phyloP scores from a whole-genome alignment of 108 stramenopile genomes.

The Cyclotella baltica region DNA sequence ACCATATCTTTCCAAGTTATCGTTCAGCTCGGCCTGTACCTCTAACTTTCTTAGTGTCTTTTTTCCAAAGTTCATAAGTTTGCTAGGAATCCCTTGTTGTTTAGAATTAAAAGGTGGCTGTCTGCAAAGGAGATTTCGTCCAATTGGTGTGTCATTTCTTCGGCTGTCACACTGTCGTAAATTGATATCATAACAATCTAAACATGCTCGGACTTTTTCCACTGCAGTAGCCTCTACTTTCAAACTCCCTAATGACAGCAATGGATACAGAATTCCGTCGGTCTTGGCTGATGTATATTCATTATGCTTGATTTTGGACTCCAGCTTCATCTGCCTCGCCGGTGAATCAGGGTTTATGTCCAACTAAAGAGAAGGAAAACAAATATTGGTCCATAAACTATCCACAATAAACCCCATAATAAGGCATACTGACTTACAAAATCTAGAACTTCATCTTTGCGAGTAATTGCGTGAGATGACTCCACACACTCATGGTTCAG shows the following conservation, averaged over 20 bases:
- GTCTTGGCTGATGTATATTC: not conserved
- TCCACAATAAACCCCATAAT: no score
- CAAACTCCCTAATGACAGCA: conserved; percentile 48
- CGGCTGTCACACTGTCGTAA: not conserved
- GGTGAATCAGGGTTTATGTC: not conserved
- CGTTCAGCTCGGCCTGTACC: conserved; percentile 28
- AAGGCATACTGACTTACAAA: no score
- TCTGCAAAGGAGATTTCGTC: conserved; percentile 34
- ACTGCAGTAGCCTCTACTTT: conserved; percentile 29
- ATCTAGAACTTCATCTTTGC: not conserved
- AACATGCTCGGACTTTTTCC: conserved; percentile 35
- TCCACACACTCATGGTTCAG: not conserved
- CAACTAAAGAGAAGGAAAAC: not conserved
- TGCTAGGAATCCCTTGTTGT: conserved; percentile 33
- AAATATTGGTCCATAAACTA: no score
- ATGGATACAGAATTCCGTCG: conserved; percentile 40
- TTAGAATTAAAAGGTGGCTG: conserved; percentile 3
- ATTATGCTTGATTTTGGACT: not conserved
- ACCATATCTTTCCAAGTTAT: conserved; percentile 38
- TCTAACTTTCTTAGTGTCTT: conserved; percentile 36
- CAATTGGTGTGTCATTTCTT: conserved; percentile 10
- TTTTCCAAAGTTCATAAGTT: conserved; percentile 33
- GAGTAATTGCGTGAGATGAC: not conserved
- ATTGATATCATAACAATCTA: conserved; percentile 27
- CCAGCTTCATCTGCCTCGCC: not conserved